Evolutionary conservation across 305 asterid species (phyloP), one percentile per base, ranked within the genome.

Genomic region (Petunia hybrid): DNA sequence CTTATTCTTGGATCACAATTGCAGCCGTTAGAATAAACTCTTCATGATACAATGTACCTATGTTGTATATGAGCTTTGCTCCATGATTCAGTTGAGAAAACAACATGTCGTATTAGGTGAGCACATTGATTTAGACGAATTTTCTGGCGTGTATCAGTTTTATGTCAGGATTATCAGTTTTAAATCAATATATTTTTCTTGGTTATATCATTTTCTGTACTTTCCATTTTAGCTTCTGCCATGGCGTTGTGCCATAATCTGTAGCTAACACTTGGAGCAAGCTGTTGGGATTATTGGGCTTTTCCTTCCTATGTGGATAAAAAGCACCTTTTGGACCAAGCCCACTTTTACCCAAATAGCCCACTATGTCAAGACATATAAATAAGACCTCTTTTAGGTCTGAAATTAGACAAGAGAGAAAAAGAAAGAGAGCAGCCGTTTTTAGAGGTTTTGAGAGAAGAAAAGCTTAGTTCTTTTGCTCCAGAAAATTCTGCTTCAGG

Each of bases 11-110:
- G 31, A 43, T 7, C 76, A 2, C 45, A 51, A 13, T 48, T 73
- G 36, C 77, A 31, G 35, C 60, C 61, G 10, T 31, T 70, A 71
- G 77, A 48, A 71, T 71, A 48, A 71, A 10, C 46, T 71, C 6
- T 48, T 71, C 78, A 6, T 71, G 77, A 48, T 69, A 45, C 76
- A 22, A 6, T 45, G 78, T 71, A 35, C 78, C 35, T 71, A 71
- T 51, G 63, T 12, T 73, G 78, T 51, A 73, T 51, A n/a, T 68
- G 75, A 14, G 2, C 0, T n/a, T 57, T 63, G 45, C 22, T 8
- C 55, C 39, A 42, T 51, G 39, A 68, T 68, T 41, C 55, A 42
- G 39, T n/a, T 68, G 39, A 68, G 75, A 53, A 68, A 41, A 42
- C 55, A 42, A 8, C 56, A 68, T 3, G 75, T n/a, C 8, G 41